These are phyloP conservation scores for Penstemon davidsonii DNA, from an alignment of 257 asterid genomes.

Conservation along the genomic window DNA sequence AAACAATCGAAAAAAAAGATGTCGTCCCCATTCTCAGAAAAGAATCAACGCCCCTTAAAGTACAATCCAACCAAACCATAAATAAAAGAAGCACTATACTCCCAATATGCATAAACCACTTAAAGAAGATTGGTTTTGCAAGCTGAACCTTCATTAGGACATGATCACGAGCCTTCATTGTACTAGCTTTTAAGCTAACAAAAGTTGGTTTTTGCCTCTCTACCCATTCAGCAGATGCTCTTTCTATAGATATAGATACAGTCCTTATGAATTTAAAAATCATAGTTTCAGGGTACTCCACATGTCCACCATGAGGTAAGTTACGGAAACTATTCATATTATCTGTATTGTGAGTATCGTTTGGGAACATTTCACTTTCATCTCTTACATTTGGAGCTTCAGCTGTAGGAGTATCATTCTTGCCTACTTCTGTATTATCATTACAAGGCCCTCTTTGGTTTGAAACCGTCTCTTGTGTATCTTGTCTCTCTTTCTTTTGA, in stretches of 20 bases:
- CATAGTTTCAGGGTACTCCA: slow-evolving; percentile 51
- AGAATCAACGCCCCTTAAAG: slow-evolving; percentile 86
- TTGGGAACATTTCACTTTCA: slow-evolving; percentile 32
- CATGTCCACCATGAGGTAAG: slow-evolving; percentile 36
- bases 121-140: slow-evolving; percentile 61
- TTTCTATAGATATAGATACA: slow-evolving; percentile 47
- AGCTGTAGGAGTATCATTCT: slow-evolving; percentile 34
- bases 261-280: slow-evolving; percentile 54
- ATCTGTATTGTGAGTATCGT: slow-evolving; percentile 25
- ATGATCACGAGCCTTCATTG: slow-evolving; percentile 43
- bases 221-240: slow-evolving; percentile 64
- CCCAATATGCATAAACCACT: slow-evolving; percentile 67
- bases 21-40: slow-evolving; percentile 87
- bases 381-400: slow-evolving; percentile 40
- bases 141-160: slow-evolving; percentile 56
- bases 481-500: slow-evolving; percentile 51
- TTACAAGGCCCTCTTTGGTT: slow-evolving; percentile 33
- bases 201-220: slow-evolving; percentile 65
- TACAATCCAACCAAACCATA: slow-evolving; percentile 88
- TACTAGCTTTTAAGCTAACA: slow-evolving; percentile 37
- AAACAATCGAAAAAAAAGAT: slow-evolving; percentile 73
- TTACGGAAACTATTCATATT: slow-evolving; percentile 30
- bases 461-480: slow-evolving; percentile 31
- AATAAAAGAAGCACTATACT: slow-evolving; percentile 66
- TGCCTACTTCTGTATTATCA: slow-evolving; percentile 38